Evolutionary conservation across 2,329 filamentous ascomycete genomes (phyloP).

Genomic region (Emmonsiellopsis sp.): DNA sequence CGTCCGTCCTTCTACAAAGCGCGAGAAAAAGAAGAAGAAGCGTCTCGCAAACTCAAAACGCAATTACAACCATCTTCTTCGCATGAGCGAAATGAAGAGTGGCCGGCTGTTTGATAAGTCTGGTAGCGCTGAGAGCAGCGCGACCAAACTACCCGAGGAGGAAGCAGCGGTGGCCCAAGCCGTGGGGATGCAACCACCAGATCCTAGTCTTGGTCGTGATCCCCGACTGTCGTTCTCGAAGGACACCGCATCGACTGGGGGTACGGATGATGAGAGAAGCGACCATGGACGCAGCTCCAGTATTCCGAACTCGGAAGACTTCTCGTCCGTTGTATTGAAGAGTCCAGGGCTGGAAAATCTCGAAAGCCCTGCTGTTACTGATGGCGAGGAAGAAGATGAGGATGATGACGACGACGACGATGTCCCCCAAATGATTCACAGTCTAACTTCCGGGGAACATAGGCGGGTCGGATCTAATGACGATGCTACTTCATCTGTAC

Average conservation of each 20-base stretch:
- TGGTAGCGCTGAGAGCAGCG: constrained; percentile 38
- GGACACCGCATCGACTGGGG: constrained; percentile 1
- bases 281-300: neutral
- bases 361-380: constrained; percentile 7
- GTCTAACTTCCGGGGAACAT: neutral
- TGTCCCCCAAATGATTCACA: neutral
- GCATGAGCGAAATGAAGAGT: constrained; percentile 47
- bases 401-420: neutral
- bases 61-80: constrained; percentile 69
- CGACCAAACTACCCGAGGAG: constrained; percentile 36
- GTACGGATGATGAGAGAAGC: constrained; percentile 1
- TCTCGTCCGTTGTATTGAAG: neutral
- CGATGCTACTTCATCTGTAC: neutral
- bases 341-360: neutral
- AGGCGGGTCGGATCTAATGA: neutral
- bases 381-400: constrained; percentile 5
- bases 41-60: constrained; percentile 66
- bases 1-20: constrained; percentile 76
- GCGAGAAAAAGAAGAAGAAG: constrained; percentile 83
- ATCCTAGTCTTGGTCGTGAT: neutral
- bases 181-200: constrained; percentile 31
- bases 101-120: constrained; percentile 45
- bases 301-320: neutral
- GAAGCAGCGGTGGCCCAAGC: constrained; percentile 44
- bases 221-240: constrained; percentile 2